A percentile compares a stretch with the other conserved stretches of the same genome.
phyloP scores from a whole-genome alignment of 2,329 filamentous ascomycete genomes.

The Verticillium longisporum region DNA sequence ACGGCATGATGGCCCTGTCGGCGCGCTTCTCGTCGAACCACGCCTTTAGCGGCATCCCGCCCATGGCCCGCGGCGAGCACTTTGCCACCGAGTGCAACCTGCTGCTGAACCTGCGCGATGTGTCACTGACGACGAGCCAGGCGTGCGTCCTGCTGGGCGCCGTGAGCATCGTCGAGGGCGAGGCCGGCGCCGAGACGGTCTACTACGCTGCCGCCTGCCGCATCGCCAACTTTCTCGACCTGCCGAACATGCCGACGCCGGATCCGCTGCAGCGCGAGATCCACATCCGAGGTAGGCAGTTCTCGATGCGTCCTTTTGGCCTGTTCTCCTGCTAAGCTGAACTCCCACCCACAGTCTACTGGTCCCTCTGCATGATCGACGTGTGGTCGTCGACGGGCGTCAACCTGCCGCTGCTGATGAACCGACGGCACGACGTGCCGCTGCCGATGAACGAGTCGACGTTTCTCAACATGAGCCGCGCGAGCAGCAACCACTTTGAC shows the following conservation, averaged over 20 bases:
- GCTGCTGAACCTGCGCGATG: constrained; percentile 24
- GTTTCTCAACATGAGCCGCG: constrained; percentile 19
- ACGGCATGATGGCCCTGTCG: constrained; percentile 17
- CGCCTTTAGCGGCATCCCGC: constrained; percentile 12
- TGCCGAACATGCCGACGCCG: constrained; percentile 21
- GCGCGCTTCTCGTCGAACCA: constrained; percentile 16
- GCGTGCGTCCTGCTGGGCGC: constrained; percentile 29
- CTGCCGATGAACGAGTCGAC: constrained; percentile 28
- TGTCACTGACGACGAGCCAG: constrained; percentile 28
- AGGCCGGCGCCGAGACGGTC: constrained; percentile 27
- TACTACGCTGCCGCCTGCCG: constrained; percentile 29
- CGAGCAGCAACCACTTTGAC: constrained; percentile 12
- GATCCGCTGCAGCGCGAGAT: constrained; percentile 25
- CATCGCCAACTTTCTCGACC: constrained; percentile 25
- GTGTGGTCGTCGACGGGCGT: constrained; percentile 16
- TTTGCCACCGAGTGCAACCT: constrained; percentile 14
- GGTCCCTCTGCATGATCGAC: constrained; percentile 16
- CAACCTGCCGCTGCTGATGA: constrained; percentile 14
- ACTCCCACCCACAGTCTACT: constrained; percentile 9
- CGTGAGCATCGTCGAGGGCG: constrained; percentile 23
- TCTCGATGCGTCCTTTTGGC: no score
- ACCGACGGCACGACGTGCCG: constrained; percentile 16
- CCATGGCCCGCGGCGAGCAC: constrained; percentile 16
- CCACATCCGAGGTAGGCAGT: constrained; percentile 19
- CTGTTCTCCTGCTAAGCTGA: no score